Evolutionary conservation across 768 basidiomycete genomes (phyloP).

Genomic region (Coprinopsis strossmayeri): DNA sequence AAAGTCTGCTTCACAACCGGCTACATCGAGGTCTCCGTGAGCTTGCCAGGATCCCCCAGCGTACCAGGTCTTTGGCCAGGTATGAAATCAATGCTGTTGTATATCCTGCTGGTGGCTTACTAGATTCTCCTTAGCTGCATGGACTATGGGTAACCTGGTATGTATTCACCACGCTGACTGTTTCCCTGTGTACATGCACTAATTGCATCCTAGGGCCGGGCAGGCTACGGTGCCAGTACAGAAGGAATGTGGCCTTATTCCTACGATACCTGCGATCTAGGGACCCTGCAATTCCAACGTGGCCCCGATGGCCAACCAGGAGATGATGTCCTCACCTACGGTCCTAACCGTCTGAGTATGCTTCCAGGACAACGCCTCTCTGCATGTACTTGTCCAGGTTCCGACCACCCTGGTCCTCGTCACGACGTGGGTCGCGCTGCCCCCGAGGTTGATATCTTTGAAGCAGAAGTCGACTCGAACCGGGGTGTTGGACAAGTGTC

Average conservation of each 20-base stretch:
- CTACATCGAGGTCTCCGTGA: conserved; percentile 71
- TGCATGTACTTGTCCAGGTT: conserved; percentile 77
- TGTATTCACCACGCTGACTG: conserved; percentile 12
- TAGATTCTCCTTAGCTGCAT: conserved; percentile 33
- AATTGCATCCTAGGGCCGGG: conserved; percentile 42
- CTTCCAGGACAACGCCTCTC: conserved; percentile 82
- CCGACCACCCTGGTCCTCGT: conserved; percentile 85
- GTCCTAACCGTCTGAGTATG: conserved; percentile 47
- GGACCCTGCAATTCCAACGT: conserved; percentile 80
- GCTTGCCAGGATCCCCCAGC: conserved; percentile 52
- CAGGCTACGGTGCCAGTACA: conserved; percentile 84
- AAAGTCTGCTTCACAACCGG: conserved; percentile 89
- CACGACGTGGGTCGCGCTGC: conserved; percentile 61
- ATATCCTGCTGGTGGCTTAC: not conserved
- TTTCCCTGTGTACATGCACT: conserved; percentile 23
- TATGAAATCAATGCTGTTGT: not conserved
- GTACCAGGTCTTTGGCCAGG: conserved; percentile 80
- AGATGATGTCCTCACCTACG: conserved; percentile 43
- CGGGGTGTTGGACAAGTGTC: conserved; percentile 56
- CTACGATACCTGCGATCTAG: conserved; percentile 77
- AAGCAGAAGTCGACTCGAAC: conserved; percentile 60
- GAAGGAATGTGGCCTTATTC: conserved; percentile 84
- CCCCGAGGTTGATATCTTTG: conserved; percentile 89
- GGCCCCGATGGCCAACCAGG: conserved; percentile 47
- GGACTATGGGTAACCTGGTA: conserved; percentile 67